Percentiles rank a stretch among this genome's conserved stretches.
phyloP scores from a whole-genome alignment of 2,329 filamentous ascomycete genomes.

The Cladosporium sp. region DNA sequence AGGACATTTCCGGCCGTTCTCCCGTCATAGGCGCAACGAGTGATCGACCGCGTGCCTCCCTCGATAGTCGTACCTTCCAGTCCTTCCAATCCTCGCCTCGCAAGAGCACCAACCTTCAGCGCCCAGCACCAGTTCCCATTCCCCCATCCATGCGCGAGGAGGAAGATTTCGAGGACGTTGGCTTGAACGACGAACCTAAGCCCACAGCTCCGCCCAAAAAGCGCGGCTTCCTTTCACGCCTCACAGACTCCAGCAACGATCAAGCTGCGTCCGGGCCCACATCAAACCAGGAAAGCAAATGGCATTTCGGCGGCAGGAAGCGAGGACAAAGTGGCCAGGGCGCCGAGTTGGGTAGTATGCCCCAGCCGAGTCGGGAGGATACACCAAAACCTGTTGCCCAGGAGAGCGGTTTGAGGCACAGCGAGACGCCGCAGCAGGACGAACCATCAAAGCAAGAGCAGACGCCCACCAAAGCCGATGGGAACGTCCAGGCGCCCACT shows the following conservation, averaged over 20 bases:
- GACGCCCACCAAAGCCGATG: constrained; percentile 11
- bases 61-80: constrained; percentile 60
- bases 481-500: constrained; percentile 22
- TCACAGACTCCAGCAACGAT: constrained; percentile 56
- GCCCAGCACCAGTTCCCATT: constrained; percentile 28
- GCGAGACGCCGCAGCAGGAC: constrained; percentile 11
- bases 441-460: constrained; percentile 11
- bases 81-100: constrained; percentile 40
- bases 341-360: constrained; percentile 65
- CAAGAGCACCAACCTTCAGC: constrained; percentile 27
- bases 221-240: constrained; percentile 74
- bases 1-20: constrained; percentile 89
- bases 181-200: constrained; percentile 67
- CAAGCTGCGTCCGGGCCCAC: constrained; percentile 7
- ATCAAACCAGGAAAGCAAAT: constrained; percentile 21
- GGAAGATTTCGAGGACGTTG: constrained; percentile 86
- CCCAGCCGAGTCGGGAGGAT: constrained; percentile 22
- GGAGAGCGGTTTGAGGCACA: constrained; percentile 21
- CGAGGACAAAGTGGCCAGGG: constrained; percentile 66
- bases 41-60: constrained; percentile 65
- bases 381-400: constrained; percentile 20
- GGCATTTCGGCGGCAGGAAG: constrained; percentile 67
- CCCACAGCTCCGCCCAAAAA: constrained; percentile 57
- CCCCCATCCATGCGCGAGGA: constrained; percentile 40
- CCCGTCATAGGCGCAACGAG: constrained; percentile 57